These are phyloP conservation scores for Lichtheimia corymbifera DNA, from an alignment of 371 early-diverging fungal species.

Conservation along the genomic window DNA sequence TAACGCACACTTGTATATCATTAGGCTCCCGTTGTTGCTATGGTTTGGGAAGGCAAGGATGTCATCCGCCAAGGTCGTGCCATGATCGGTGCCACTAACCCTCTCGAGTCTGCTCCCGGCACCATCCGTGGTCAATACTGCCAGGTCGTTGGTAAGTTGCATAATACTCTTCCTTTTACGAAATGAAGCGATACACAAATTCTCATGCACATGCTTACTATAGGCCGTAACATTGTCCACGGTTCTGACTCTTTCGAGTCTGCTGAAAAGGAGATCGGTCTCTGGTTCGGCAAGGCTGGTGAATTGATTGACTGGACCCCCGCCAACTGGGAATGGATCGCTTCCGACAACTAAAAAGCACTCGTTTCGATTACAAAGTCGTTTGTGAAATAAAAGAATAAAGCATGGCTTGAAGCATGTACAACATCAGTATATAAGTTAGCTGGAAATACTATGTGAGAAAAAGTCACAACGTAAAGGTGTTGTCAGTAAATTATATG, in stretches of 20 bases:
- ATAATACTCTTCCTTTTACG: too few species aligned
- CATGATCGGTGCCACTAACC: constrained; percentile 87
- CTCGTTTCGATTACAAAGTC: too few species aligned
- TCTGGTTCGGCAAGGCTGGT: constrained; percentile 85
- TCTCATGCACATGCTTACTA: constrained; percentile 10
- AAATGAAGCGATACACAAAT: too few species aligned
- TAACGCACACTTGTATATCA: neutral
- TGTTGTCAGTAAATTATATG: too few species aligned
- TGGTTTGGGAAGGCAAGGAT: constrained; percentile 87
- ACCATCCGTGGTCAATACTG: constrained; percentile 96
- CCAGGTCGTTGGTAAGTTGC: constrained; percentile 16
- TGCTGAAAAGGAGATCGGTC: constrained; percentile 88
- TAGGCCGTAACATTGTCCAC: constrained; percentile 90
- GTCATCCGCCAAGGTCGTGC: constrained; percentile 88
- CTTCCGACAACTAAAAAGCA: constrained; percentile 36
- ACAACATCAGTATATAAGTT: too few species aligned
- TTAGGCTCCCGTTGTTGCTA: constrained; percentile 73
- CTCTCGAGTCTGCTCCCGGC: constrained; percentile 83
- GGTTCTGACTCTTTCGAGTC: constrained; percentile 92
- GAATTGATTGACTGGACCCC: constrained; percentile 51
- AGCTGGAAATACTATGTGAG: too few species aligned
- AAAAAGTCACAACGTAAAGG: too few species aligned
- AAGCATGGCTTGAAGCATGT: too few species aligned
- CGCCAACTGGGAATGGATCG: constrained; percentile 45
- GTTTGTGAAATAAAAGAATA: too few species aligned